Conservation (phyloP, 2,329 filamentous ascomycete genomes). For the Elsinoe perseae region DNA sequence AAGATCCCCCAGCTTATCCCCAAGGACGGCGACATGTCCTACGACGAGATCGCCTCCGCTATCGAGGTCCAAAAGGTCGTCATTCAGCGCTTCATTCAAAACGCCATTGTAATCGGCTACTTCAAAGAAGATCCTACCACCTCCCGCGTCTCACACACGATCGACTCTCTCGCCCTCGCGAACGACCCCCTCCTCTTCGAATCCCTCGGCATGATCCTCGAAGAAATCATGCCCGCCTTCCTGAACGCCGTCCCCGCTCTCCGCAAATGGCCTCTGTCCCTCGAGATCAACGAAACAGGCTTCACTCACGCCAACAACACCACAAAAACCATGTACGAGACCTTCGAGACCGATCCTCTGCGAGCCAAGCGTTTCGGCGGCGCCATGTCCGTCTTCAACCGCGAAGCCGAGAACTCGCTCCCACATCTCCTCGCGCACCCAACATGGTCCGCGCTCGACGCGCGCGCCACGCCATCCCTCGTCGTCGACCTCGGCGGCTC, state of each 20-base stretch:
- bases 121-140: slow-evolving; percentile 32
- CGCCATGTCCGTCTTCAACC: slow-evolving; percentile 18
- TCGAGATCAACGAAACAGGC: slow-evolving; percentile 12
- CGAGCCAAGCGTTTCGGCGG: slow-evolving; percentile 16
- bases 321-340: slow-evolving; percentile 17
- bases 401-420: slow-evolving; percentile 15
- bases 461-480: neutral
- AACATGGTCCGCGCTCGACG: slow-evolving; percentile 15
- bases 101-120: slow-evolving; percentile 34
- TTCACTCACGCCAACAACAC: slow-evolving; percentile 14
- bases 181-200: slow-evolving; percentile 8
- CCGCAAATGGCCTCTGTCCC: slow-evolving; percentile 11
- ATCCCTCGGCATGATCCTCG: slow-evolving; percentile 14
- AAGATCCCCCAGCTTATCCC: slow-evolving; percentile 28
- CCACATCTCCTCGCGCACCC: slow-evolving; percentile 17
- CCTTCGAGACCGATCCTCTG: slow-evolving; percentile 8
- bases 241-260: slow-evolving; percentile 10
- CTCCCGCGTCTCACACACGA: neutral
- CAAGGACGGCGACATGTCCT: slow-evolving; percentile 22
- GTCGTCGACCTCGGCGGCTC: slow-evolving; percentile 20
- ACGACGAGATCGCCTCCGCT: slow-evolving; percentile 24
- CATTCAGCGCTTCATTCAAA: slow-evolving; percentile 32
- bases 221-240: slow-evolving; percentile 14
- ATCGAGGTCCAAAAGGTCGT: slow-evolving; percentile 24
- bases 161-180: slow-evolving; percentile 1